Evolutionary conservation across 164 flowering plant species (phyloP), one percentile per base, ranked within the genome.

Genomic region (Amborella trichopoda): DNA sequence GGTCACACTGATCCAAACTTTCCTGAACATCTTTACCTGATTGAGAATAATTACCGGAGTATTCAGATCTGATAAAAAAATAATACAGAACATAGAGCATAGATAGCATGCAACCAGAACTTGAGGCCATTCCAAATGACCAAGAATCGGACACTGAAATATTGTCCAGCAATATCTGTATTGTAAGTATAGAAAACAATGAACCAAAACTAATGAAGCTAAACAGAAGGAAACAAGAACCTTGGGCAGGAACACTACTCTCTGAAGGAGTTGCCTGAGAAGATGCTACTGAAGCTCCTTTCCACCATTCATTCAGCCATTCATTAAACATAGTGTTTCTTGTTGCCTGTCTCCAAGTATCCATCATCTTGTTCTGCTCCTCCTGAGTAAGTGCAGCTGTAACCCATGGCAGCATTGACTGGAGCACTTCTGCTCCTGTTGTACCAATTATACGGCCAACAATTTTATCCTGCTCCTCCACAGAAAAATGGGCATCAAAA

Each of bases 251-350:
- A 32, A 27, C 37, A 52, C 73, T 49, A 34, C 59, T 65, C 28
- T 64, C 81, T 21, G 73, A 37, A n/a, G n/a, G n/a, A 50, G 71
- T 49, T 40, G 55, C 28, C 33, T 58, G 67, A 12, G 63, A 26
- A 40, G 74, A 48, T 34, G 74, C 65, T 27, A 49, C 54, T 21
- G 75, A 52, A 49, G 53, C 53, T 63, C 75, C 87, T 52, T 79
- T 77, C 95, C 96, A 90, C 84, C 98, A 90, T 66, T 90, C 98
- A 67, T 74, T 66, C 38, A 90, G 94, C 98, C 98, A 90, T 63
- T 90, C 98, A 49, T 69, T 81, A 58, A 90, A 90, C 98, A 86
- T 90, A 3, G 98, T 90, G 56, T 90, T 90, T 60, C 75, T 86
- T 3, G 98, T 76, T 37, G 94, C 98, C 34, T 86, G 81, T 68